A percentile compares a stretch with the other conserved stretches of the same genome.
Evolutionary conservation across 345 rosid genomes (phyloP).

Genomic region (Carallia brachiata): DNA sequence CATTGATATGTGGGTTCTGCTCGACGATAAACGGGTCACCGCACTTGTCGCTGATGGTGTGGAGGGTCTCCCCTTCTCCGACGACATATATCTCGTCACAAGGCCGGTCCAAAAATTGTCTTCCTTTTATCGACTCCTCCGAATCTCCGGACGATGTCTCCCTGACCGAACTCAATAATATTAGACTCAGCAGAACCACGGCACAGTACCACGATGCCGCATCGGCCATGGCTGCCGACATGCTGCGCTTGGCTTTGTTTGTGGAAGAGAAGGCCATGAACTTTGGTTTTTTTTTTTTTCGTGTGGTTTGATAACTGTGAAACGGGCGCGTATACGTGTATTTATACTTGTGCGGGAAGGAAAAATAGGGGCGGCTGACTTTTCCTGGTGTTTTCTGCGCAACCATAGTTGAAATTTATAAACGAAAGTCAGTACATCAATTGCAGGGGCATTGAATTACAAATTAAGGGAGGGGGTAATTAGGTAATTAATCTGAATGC

Average conservation of each 20-base stretch:
- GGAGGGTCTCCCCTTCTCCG: constrained; percentile 38
- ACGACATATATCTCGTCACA: constrained; percentile 40
- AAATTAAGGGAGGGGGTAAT: no score
- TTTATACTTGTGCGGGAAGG: no score
- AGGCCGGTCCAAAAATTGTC: constrained; percentile 17
- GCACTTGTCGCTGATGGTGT: constrained; percentile 40
- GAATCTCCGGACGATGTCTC: background rate
- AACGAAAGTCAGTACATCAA: no score
- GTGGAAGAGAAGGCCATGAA: background rate
- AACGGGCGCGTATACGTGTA: no score
- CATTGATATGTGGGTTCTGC: constrained; percentile 41
- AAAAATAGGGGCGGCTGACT: background rate
- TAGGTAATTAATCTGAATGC: no score
- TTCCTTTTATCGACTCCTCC: background rate
- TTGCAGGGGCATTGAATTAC: no score
- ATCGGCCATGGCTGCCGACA: constrained; percentile 18
- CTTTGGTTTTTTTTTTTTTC: no score
- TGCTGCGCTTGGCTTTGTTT: background rate
- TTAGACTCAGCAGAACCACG: constrained; percentile 17
- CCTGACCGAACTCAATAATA: constrained; percentile 23
- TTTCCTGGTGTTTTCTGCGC: no score
- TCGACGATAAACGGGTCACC: constrained; percentile 41
- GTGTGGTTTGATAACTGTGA: no score
- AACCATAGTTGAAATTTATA: no score
- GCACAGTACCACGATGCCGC: constrained; percentile 28